Conservation (phyloP, 176 grass and related monocot species). For the Zea mays region DNA sequence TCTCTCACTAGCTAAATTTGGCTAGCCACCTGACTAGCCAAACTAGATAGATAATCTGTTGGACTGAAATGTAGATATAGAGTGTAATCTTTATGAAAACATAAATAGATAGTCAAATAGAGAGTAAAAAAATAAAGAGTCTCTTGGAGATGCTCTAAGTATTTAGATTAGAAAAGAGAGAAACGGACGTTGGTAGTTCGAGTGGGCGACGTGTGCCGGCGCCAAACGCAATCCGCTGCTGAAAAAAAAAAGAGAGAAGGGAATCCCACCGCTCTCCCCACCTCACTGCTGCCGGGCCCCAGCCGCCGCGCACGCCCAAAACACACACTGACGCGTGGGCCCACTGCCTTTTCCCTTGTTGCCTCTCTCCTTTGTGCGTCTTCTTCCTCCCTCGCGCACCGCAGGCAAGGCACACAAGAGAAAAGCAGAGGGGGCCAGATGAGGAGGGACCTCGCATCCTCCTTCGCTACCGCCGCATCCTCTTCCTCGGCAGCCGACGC, state of each 20-base stretch:
- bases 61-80: no score
- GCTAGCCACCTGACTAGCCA: no score
- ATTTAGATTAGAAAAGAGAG: no score
- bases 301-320: neutral
- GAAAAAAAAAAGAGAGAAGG: no score
- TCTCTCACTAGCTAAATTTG: no score
- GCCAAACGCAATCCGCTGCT: conserved; percentile 1
- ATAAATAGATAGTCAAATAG: no score
- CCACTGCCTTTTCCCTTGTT: neutral
- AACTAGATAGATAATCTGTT: no score
- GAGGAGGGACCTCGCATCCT: conserved; percentile 41
- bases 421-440: neutral
- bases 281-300: neutral
- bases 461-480: neutral
- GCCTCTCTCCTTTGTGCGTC: neutral
- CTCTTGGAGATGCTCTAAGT: no score
- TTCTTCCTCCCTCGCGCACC: neutral
- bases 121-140: no score
- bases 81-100: no score
- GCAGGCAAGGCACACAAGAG: no score
- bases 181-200: no score
- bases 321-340: neutral
- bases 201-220: neutral
- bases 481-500: neutral
- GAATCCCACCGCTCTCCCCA: neutral